Evolutionary conservation across 306 rosid genomes (phyloP).

Genomic region (Fragaria vesca): DNA sequence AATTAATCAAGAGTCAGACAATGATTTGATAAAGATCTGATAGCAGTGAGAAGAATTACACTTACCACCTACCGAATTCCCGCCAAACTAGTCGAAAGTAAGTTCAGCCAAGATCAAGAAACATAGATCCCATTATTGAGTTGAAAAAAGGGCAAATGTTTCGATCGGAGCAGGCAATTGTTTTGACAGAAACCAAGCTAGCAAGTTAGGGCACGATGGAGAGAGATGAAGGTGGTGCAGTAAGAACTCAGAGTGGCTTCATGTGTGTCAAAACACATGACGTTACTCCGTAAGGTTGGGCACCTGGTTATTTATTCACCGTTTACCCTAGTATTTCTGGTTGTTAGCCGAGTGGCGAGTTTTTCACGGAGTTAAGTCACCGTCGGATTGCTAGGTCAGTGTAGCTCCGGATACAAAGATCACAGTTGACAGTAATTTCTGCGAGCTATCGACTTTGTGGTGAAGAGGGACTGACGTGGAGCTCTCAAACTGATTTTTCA

Average conservation of each 20-base stretch:
- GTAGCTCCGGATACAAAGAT: constrained; percentile 5
- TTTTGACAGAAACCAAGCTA: background rate
- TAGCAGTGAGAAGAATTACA: background rate
- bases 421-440: background rate
- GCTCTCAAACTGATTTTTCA: background rate
- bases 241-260: background rate
- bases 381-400: constrained; percentile 1
- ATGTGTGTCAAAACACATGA: background rate
- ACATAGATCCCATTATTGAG: constrained; percentile 24
- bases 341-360: constrained; percentile 27
- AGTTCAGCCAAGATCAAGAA: constrained; percentile 33
- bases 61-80: constrained; percentile 23
- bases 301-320: constrained; percentile 6
- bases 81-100: constrained; percentile 5
- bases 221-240: background rate
- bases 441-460: background rate
- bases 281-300: background rate
- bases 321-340: constrained; percentile 17
- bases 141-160: constrained; percentile 2
- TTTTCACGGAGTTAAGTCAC: background rate
- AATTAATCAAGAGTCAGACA: background rate
- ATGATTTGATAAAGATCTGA: background rate
- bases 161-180: background rate
- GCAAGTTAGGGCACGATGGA: background rate
- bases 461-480: background rate